Percentiles rank a stretch among this genome's conserved stretches.
These are phyloP conservation scores for Cystobasidium pallidum DNA, from an alignment of 1,284 basidiomycete species.

Conservation along the genomic window DNA sequence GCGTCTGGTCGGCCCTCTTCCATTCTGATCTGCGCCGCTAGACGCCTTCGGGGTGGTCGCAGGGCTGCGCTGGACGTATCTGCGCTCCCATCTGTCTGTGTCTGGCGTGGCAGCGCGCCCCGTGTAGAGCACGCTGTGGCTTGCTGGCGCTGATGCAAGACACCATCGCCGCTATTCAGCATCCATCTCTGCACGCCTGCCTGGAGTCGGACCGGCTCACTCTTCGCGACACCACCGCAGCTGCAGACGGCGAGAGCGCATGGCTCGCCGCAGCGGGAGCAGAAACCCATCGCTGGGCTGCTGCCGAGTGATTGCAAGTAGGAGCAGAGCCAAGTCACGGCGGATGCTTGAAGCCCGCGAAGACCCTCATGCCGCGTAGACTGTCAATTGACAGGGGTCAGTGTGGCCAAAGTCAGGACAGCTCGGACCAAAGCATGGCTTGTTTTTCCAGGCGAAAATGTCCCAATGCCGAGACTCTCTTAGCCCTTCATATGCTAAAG, in stretches of 20 bases:
- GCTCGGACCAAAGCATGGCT: background rate
- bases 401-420: background rate
- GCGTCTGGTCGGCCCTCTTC: slow-evolving; percentile 24
- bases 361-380: slow-evolving; percentile 10
- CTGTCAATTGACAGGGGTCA: slow-evolving; percentile 18
- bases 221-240: slow-evolving; percentile 36
- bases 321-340: slow-evolving; percentile 2
- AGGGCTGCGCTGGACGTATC: slow-evolving; percentile 32
- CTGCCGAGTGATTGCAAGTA: background rate
- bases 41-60: slow-evolving; percentile 27
- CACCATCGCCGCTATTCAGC: background rate
- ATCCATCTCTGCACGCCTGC: background rate
- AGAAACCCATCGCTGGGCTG: slow-evolving; percentile 25
- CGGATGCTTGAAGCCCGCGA: background rate
- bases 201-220: slow-evolving; percentile 3
- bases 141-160: slow-evolving; percentile 15
- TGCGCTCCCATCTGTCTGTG: slow-evolving; percentile 24
- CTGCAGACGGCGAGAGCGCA: slow-evolving; percentile 16
- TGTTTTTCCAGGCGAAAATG: too few relatives aligned
- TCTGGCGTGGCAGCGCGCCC: slow-evolving; percentile 36
- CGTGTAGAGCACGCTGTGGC: slow-evolving; percentile 34
- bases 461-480: too few relatives aligned
- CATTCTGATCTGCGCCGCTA: background rate
- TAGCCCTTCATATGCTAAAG: too few relatives aligned
- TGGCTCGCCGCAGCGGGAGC: slow-evolving; percentile 38